Conservation (phyloP, 2,329 filamentous ascomycete genomes). For the Colletotrichum cuscutae region DNA sequence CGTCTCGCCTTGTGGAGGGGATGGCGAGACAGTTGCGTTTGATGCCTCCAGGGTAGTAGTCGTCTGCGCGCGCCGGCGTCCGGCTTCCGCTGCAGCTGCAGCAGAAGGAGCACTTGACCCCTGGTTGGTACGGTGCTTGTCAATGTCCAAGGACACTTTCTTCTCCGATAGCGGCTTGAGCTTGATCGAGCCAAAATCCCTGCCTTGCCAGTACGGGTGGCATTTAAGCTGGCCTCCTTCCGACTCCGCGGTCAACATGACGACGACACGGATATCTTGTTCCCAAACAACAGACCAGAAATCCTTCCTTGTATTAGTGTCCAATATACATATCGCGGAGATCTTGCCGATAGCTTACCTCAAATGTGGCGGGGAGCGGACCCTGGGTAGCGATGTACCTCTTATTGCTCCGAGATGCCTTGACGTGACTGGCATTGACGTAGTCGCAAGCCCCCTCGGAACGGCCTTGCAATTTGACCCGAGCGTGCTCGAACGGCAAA, state of each 20-base stretch:
- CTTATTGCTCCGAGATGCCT: slow-evolving; percentile 84
- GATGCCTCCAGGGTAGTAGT: slow-evolving; percentile 43
- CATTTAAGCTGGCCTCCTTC: slow-evolving; percentile 96
- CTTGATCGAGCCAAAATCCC: slow-evolving; percentile 80
- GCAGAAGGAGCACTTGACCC: slow-evolving; percentile 34
- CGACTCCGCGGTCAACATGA: slow-evolving; percentile 94
- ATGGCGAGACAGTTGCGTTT: slow-evolving; percentile 38
- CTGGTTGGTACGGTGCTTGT: slow-evolving; percentile 54
- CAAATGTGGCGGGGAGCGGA: slow-evolving; percentile 90
- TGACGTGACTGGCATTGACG: slow-evolving; percentile 91
- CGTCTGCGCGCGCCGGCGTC: slow-evolving; percentile 44
- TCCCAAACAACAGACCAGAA: slow-evolving; percentile 99
- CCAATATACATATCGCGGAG: not conserved
- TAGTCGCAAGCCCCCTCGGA: slow-evolving; percentile 84
- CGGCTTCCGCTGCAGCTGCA: slow-evolving; percentile 24
- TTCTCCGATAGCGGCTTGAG: slow-evolving; percentile 84
- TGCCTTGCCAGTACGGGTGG: slow-evolving; percentile 89
- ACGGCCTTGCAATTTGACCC: slow-evolving; percentile 81
- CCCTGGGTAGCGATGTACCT: slow-evolving; percentile 96
- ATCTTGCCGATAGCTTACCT: slow-evolving; percentile 64
- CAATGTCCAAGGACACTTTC: slow-evolving; percentile 80
- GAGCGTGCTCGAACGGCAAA: slow-evolving; percentile 92
- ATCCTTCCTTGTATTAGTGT: slow-evolving; percentile 66
- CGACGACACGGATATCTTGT: slow-evolving; percentile 91
- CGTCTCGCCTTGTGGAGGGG: slow-evolving; percentile 58